Evolutionary conservation across 176 grass and related monocot species (phyloP), one percentile per base, ranked within the genome.

Genomic region (Eleusine coracana): DNA sequence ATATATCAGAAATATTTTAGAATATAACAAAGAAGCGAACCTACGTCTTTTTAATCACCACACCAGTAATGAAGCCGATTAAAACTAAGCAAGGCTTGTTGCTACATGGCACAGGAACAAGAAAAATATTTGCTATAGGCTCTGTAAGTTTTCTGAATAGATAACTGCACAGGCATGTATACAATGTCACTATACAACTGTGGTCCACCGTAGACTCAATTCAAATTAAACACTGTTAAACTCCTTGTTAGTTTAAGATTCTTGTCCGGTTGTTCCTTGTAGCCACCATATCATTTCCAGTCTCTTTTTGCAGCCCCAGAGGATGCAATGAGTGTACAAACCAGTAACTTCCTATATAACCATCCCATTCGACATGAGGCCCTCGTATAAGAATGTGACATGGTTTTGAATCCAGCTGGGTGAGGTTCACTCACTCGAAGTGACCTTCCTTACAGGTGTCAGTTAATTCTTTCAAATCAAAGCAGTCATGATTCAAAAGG

Each of bases 401-500:
- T 79, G 58, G 23, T 56, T 56, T 59, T 13, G 6, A 5, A 21
- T 54, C 48, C 52, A 29, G n/a, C 42, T 7, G 49, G 60, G 20
- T 67, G 46, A 27, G 34, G 20, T 73, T 66, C 66, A 45, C 55
- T 36, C 25, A n/a, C 29, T 2, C 12, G 12, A 73, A 0, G 36
- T 64, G 55, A 46, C 77, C 49, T 37, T 66, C 36, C 73, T 74
- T 86, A 23, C 55, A 65, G 21, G 21, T 70, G 10, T 59, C 42
- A 28, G 34, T 65, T 74, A 31, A 36, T 85, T 60, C 58, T 82
- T 40, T 52, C 42, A 17, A 36, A 62, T 52, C 42, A 21, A 36
- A 62, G 38, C 40, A 44, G 66, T 88, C 75, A 93, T 34, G 73
- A 38, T 58, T 89, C 55, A 9, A 91, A 97, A 90, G 88, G 92